Evolutionary conservation across 1,284 basidiomycete species (phyloP), one percentile per base, ranked within the genome.

Genomic region (Phellopilus nigrolimitatus): DNA sequence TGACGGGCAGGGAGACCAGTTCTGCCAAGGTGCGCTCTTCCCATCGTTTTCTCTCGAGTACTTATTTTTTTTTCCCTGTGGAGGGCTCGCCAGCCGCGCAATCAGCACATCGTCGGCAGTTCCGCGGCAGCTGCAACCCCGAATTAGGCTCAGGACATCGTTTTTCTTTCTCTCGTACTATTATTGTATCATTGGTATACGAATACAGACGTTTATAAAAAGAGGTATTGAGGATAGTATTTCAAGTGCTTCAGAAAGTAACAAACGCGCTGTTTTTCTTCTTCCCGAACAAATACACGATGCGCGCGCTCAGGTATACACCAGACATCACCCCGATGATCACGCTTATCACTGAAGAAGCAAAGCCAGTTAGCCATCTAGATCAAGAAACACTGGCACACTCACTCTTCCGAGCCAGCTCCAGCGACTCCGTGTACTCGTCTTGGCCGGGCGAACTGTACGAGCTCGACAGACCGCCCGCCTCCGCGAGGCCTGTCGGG

Each of bases 1-100:
- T 55, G 81, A 83, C 62, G 71, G 78, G 0, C 74, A 73, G 33
- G 78, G 78, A 2, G 81, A 81, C 0, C 87, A 83, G 60, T 87
- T 84, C 60, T 87, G 84, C 59, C 78, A 77, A 70, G 80, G 82
- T 80, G 54, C 41, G 63, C 31, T 46, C 17, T 15, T 27, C 31
- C 34, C 10, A 42, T 21, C 9, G n/a, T 15, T 36, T 15, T 25
- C 31, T 24, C n/a, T 36, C 28, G 5, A 27, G n/a, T 24, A 24
- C 24, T 46, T 15, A 40, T 34, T 8, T 49, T n/a, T n/a, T n/a
- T n/a, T n/a, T n/a, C n/a, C n/a, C n/a, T n/a, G n/a, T n/a, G n/a
- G n/a, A n/a, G n/a, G n/a, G n/a, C n/a, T n/a, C n/a, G n/a, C n/a
- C n/a, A n/a, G n/a, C n/a, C n/a, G n/a, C n/a, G n/a, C n/a, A n/a